A percentile compares a stretch with the other conserved stretches of the same genome.
phyloP scores from a whole-genome alignment of 2,329 filamentous ascomycete species.

The Calonectria pteridis region DNA sequence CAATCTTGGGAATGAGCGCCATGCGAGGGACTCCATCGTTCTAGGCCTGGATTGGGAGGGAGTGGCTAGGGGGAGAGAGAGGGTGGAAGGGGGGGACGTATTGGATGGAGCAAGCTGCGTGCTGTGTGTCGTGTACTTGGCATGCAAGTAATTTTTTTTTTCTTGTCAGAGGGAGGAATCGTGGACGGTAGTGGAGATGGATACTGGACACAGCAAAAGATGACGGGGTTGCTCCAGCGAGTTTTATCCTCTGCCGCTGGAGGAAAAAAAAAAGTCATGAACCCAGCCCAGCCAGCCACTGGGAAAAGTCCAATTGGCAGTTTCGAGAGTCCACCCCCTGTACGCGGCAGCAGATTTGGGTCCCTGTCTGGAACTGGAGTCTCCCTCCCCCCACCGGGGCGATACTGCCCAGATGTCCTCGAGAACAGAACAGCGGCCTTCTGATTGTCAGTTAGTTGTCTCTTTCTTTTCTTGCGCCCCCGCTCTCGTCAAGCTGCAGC shows the following conservation, averaged over 20 bases:
- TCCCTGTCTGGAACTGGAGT: constrained; percentile 10
- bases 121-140: not conserved
- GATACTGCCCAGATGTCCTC: not conserved
- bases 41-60: constrained; percentile 3
- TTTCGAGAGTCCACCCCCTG: not conserved
- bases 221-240: constrained; percentile 1
- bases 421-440: not conserved
- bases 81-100: not conserved
- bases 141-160: not conserved
- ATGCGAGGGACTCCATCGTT: constrained; percentile 9
- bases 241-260: not conserved
- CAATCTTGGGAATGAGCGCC: constrained; percentile 12
- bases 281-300: not conserved
- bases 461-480: not conserved
- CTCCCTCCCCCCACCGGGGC: constrained; percentile 6
- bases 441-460: not conserved
- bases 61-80: not conserved
- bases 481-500: constrained; percentile 5
- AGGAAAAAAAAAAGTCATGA: constrained; percentile 2
- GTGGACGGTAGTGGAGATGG: not conserved
- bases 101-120: not conserved
- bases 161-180: not conserved
- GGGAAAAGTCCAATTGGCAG: constrained; percentile 14
- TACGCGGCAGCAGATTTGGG: constrained; percentile 4
- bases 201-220: not conserved